Base-by-base conservation (phyloP, 1,284 basidiomycete species). In the Rhodotorula sp. region DNA sequence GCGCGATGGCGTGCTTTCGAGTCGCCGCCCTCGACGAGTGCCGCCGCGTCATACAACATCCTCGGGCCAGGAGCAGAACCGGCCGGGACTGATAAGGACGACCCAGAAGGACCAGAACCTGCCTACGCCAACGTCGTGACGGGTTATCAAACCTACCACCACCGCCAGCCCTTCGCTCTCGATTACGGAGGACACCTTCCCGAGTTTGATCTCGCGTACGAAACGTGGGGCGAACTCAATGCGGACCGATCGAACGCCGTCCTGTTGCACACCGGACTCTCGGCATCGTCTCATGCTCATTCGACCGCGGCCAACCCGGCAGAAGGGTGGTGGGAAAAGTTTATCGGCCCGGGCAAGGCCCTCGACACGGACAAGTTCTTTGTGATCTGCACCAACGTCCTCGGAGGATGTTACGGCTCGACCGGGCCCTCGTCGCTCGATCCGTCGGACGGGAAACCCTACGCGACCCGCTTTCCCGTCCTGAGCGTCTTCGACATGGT, bases 251-350 rank as follows among this genome's bases (percentile, higher is more conserved):
- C 92, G 81, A 99, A 99, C 80, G 95, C 87, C 63, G 95, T 99
- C 65, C 87, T 99, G n/a, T 85, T 99, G 5, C 95, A 98, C 79
- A 99, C 95, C 0, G 95, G 95, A 34, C 85, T 99, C 3, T 94
- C 91, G 3, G 95, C 95, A 0, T 95, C 92, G 3, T 97, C 93
- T 0, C 95, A 99, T 82, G 95, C 97, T 1, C 94, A 94, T 0
- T 90, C 90, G 18, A 91, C 91, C 0, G 80, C 85, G 3, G 82
- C 85, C 18, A 97, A 97, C 76, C 87, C 92, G 0, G 83, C 91
- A 0, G 86, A 89, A 31, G 95, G 97, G 8, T 99, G 95, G 97
- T 99, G 95, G 95, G 91, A 99, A 82, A 90, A 91, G 77, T 99
- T 98, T 82, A 93, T 99, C 72, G 95, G 97, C 0, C 94, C 95